These are phyloP conservation scores for Peniophora sp. DNA, from an alignment of 1,284 basidiomycete genomes.

Conservation along the genomic window DNA sequence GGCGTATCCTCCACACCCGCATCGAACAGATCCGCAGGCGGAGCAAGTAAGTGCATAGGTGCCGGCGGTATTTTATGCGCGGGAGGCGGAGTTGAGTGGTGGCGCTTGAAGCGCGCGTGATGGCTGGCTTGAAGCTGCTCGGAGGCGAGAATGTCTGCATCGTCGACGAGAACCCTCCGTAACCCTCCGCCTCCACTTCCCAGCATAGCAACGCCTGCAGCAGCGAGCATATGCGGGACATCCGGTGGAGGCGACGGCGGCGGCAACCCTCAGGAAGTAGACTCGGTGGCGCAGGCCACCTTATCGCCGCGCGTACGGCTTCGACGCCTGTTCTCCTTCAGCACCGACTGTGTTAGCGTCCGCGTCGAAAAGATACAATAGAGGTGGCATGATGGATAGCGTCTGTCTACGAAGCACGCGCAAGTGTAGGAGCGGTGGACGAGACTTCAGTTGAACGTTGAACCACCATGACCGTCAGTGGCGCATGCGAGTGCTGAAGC, in stretches of 20 bases:
- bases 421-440: too few relatives aligned
- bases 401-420: too few relatives aligned
- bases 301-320: background rate
- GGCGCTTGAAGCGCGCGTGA: background rate
- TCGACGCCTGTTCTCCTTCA: too few relatives aligned
- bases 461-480: too few relatives aligned
- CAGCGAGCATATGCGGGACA: background rate
- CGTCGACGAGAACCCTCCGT: background rate
- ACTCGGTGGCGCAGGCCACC: constrained; percentile 9
- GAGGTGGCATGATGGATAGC: too few relatives aligned
- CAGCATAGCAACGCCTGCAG: background rate
- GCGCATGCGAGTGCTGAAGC: too few relatives aligned
- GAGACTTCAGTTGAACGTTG: too few relatives aligned
- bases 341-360: too few relatives aligned
- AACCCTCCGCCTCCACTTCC: background rate
- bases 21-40: background rate
- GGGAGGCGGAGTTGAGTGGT: too few relatives aligned
- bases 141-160: constrained; percentile 5
- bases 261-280: constrained; percentile 5
- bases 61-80: constrained; percentile 6
- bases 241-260: constrained; percentile 7
- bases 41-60: background rate
- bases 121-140: too few relatives aligned
- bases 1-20: background rate
- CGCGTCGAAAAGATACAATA: too few relatives aligned